phyloP scores from a whole-genome alignment of 441 rosid species.

The Euphorbia celastroides region DNA sequence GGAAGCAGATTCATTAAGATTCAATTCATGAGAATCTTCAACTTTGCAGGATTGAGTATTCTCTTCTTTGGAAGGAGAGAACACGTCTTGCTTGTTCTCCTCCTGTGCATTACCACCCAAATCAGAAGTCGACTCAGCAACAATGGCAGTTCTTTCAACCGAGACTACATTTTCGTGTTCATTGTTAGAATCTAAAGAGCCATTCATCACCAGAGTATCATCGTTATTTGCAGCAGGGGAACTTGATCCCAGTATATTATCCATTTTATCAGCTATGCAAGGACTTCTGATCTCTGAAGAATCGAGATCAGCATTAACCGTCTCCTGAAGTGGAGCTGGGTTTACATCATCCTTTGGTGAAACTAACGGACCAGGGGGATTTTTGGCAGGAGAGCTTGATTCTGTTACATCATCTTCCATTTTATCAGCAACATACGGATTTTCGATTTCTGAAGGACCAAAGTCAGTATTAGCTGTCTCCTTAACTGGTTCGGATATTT shows the following conservation, averaged over 20 bases:
- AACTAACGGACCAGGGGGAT: conserved; percentile 25
- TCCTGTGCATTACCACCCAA: conserved; percentile 6
- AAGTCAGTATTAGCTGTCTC: conserved; percentile 18
- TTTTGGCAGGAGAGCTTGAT: conserved; percentile 6
- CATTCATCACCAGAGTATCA: neutral
- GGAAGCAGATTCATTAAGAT: conserved; percentile 20
- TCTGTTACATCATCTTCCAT: conserved; percentile 9
- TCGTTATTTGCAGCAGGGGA: conserved; percentile 18
- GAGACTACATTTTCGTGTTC: conserved; percentile 13
- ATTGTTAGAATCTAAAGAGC: conserved; percentile 8
- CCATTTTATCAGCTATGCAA: conserved; percentile 12
- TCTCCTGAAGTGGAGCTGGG: conserved; percentile 20
- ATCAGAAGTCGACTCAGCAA: conserved; percentile 22
- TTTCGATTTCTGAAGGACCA: conserved; percentile 21
- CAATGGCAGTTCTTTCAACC: conserved; percentile 4
- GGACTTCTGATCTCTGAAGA: conserved; percentile 17
- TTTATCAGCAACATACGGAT: conserved; percentile 9
- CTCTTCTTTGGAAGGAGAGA: conserved; percentile 18
- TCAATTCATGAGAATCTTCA: conserved; percentile 13
- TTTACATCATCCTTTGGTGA: conserved; percentile 23
- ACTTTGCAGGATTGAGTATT: no score
- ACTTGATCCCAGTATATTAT: conserved; percentile 11
- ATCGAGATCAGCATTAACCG: conserved; percentile 17
- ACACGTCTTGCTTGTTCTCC: conserved; percentile 19
- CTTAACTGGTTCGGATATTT: conserved; percentile 18